Conservation (phyloP, 768 basidiomycete genomes). For the Fomitopsis serialis region DNA sequence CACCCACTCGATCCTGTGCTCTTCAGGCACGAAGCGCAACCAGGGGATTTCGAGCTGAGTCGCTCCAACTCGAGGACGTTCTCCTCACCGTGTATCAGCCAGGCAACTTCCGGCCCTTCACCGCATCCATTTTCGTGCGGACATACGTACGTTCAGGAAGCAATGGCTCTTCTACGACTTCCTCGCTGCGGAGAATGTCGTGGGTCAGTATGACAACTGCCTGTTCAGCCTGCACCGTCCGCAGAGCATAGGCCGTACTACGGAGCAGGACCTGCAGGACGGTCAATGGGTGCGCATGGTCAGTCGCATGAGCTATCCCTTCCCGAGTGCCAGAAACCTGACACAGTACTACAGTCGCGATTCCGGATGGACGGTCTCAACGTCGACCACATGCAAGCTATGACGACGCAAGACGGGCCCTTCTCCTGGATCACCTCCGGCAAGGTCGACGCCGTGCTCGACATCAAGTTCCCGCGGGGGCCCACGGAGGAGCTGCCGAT, state of each 20-base stretch:
- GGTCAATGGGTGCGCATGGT: conserved; percentile 90
- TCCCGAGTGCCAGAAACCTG: conserved; percentile 5
- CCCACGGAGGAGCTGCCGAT: conserved; percentile 63
- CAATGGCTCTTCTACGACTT: conserved; percentile 97
- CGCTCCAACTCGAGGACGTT: conserved; percentile 86
- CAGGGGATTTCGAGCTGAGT: conserved; percentile 93
- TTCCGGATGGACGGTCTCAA: conserved; percentile 96
- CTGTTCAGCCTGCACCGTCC: conserved; percentile 94
- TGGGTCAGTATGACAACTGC: conserved; percentile 97
- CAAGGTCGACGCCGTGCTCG: conserved; percentile 93
- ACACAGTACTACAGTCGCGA: conserved; percentile 56
- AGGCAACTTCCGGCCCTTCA: conserved; percentile 85
- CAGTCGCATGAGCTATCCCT: conserved; percentile 14
- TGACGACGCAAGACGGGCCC: conserved; percentile 77
- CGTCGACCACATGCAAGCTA: conserved; percentile 89
- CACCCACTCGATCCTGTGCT: conserved; percentile 74
- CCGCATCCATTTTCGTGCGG: conserved; percentile 92
- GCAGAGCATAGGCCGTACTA: conserved; percentile 90
- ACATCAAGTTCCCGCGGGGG: conserved; percentile 93
- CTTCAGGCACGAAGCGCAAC: conserved; percentile 67
- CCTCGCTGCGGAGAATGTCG: conserved; percentile 83
- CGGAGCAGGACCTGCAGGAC: conserved; percentile 78
- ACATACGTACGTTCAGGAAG: conserved; percentile 78
- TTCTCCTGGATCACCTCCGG: conserved; percentile 98
- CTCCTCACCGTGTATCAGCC: conserved; percentile 95